A percentile compares a stretch with the other conserved stretches of the same genome.
Evolutionary conservation across 1,284 basidiomycete species (phyloP).

Genomic region (Cutaneotrichosporon spelunceum): DNA sequence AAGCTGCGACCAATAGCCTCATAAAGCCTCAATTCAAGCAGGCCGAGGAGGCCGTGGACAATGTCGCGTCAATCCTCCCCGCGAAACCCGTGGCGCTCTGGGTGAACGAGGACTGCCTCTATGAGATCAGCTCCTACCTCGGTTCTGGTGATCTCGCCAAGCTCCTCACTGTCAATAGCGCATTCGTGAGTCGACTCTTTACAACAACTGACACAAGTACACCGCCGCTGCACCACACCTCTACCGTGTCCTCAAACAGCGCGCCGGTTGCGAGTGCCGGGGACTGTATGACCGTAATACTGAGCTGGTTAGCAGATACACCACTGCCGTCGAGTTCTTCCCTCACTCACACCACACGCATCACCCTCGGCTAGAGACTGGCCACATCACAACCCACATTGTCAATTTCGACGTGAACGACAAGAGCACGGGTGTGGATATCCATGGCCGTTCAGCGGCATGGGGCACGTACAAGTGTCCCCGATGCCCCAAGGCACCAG

Average conservation of each 20-base stretch:
- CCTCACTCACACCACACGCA: constrained; percentile 4
- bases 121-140: constrained; percentile 4
- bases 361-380: background rate
- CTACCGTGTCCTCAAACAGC: constrained; percentile 1
- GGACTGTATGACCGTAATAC: background rate
- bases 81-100: background rate
- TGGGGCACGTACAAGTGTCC: constrained; percentile 5
- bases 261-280: background rate
- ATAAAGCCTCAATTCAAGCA: background rate
- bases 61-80: background rate
- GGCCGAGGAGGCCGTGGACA: background rate
- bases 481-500: constrained; percentile 1
- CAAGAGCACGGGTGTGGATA: background rate
- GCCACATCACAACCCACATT: constrained; percentile 2
- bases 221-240: background rate
- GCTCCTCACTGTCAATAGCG: background rate
- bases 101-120: background rate
- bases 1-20: background rate
- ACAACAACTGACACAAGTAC: background rate
- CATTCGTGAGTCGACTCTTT: background rate
- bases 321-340: constrained; percentile 5
- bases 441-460: background rate
- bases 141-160: background rate
- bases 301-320: background rate
- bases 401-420: constrained; percentile 2